Conservation (phyloP, 192 early-diverging fungal genomes). For the Dimargaris cristalligena region DNA sequence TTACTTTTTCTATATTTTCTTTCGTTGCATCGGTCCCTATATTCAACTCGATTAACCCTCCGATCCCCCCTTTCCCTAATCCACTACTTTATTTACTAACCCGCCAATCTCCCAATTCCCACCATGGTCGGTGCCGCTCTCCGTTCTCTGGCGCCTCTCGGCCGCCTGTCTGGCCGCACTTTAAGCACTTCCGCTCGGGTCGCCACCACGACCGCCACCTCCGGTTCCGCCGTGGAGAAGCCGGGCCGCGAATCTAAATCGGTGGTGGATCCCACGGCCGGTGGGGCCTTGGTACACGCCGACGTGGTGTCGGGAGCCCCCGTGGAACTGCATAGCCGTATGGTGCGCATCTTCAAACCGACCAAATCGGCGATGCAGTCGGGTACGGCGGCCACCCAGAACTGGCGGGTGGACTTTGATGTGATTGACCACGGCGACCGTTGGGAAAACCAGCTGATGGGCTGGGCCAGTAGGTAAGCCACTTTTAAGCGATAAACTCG, state of each 20-base stretch:
- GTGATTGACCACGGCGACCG: conserved; percentile 50
- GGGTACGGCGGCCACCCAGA: conserved; percentile 53
- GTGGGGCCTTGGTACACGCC: conserved; percentile 19
- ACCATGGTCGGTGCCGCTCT: no score
- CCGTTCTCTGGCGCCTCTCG: no score
- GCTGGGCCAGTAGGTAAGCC: conserved; percentile 70
- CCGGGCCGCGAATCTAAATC: background rate
- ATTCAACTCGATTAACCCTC: no score
- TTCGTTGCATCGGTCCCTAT: no score
- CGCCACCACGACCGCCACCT: no score
- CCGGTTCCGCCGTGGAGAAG: no score
- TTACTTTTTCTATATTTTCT: no score
- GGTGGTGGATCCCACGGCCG: background rate
- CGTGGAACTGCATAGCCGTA: conserved; percentile 37
- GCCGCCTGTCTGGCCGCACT: no score
- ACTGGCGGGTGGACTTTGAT: conserved; percentile 90
- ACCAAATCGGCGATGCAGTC: conserved; percentile 73
- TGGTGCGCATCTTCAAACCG: conserved; percentile 73
- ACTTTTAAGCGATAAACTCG: background rate
- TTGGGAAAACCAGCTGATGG: conserved; percentile 90
- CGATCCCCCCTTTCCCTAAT: no score
- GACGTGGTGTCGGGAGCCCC: conserved; percentile 31
- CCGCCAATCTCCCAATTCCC: no score
- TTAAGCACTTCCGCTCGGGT: no score
- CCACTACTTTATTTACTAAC: no score